Conservation (phyloP, 2,329 filamentous ascomycete species). For the Exophiala xenobiotica region DNA sequence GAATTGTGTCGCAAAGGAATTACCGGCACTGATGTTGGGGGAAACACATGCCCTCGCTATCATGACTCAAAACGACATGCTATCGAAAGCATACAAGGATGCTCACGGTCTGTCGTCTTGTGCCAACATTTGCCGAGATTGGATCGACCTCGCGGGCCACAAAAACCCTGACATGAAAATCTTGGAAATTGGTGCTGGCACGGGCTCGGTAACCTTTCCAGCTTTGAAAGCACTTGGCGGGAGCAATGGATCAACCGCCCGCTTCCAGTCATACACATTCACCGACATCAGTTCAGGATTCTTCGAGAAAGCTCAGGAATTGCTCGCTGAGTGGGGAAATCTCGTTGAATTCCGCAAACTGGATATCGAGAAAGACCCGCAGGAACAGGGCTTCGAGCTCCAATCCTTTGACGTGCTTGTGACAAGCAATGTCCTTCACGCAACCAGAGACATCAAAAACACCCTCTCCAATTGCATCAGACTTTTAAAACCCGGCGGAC, state of each 20-base stretch:
- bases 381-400: neutral
- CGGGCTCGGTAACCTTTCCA: conserved; percentile 17
- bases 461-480: neutral
- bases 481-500: neutral
- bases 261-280: neutral
- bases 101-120: too few relatives aligned
- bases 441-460: neutral
- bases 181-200: conserved; percentile 34
- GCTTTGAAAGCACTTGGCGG: too few relatives aligned
- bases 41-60: too few relatives aligned
- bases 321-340: neutral
- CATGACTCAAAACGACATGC: too few relatives aligned
- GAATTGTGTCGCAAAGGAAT: too few relatives aligned
- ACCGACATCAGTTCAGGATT: neutral
- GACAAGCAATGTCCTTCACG: neutral
- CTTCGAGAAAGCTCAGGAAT: neutral
- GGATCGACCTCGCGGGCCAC: too few relatives aligned
- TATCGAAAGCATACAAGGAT: too few relatives aligned
- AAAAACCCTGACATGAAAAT: conserved; percentile 25
- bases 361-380: neutral
- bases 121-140: too few relatives aligned
- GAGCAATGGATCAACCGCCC: neutral
- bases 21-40: too few relatives aligned
- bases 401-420: neutral
- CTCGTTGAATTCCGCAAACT: neutral